Evolutionary conservation across 441 rosid species (phyloP), one percentile per base, ranked within the genome.

Genomic region (Adansonia madagascariensis): DNA sequence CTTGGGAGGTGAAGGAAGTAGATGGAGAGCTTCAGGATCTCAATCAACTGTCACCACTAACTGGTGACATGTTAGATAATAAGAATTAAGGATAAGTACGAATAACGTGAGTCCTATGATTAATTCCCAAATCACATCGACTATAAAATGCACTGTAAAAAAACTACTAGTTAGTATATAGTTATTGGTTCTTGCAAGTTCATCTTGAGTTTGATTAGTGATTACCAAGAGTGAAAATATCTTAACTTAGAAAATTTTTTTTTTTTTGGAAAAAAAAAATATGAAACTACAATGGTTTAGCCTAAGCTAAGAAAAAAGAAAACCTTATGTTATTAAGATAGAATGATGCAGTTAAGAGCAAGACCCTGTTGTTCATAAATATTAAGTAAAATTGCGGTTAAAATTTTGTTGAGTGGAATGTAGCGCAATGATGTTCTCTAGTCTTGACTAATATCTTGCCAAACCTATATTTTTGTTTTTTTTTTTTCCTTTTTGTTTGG

Each of bases 11-110:
- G 17, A 79, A 56, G 6, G 84, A 41, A 44, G 78, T 59, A 35
- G 73, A 67, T 55, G 76, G 53, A 31, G 78, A 74, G 64, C 46
- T 50, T 57, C 39, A 39, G 53, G 56, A 4, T 8, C 67, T 18
- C 17, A 76, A 75, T 60, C 76, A 79, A 71, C 43, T 27, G 69
- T 71, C 68, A 15, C 46, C 55, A 1, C 31, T 50, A 14, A 3
- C 14, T 8, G 6, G 39, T 46, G 47, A 43, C 41, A 55, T 61
- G 44, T 31, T 31, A 31, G 35, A 31, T 31, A 52, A 71, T 71
- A 47, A 4, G 62, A 31, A 8, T 3, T 31, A 31, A 8, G 62
- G 60, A 31, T 31, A 71, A 46, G 52, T 1, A 10, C 35, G 35
- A 31, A 41, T 31, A 14, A 63, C 0, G n/a, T 24, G 14, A 61